phyloP scores from a whole-genome alignment of 2,329 filamentous ascomycete species.

The Calonectria crousiana region DNA sequence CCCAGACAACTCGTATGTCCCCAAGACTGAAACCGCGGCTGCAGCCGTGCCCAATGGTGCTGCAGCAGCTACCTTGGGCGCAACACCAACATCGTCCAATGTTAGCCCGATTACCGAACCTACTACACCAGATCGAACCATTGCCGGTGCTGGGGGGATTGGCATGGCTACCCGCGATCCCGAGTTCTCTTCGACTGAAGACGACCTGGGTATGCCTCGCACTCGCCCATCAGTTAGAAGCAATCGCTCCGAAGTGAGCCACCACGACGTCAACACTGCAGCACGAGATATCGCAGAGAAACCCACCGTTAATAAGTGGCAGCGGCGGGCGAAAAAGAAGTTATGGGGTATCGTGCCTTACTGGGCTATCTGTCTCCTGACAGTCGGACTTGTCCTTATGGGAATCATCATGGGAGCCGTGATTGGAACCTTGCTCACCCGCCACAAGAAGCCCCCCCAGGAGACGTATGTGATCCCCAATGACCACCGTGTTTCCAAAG shows the following conservation, averaged over 20 bases:
- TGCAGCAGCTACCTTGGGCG: not conserved
- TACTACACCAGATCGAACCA: constrained; percentile 38
- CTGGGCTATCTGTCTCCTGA: constrained; percentile 69
- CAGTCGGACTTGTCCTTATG: constrained; percentile 63
- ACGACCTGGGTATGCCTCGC: constrained; percentile 63
- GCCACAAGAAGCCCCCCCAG: constrained; percentile 31
- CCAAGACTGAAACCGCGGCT: constrained; percentile 33
- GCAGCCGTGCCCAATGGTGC: constrained; percentile 18
- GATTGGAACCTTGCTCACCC: constrained; percentile 59
- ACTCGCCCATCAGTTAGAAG: constrained; percentile 67
- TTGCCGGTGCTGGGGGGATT: constrained; percentile 71
- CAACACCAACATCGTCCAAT: not conserved
- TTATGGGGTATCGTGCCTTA: constrained; percentile 71
- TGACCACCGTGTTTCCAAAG: not conserved
- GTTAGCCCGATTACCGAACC: constrained; percentile 18
- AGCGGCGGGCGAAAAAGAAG: constrained; percentile 65
- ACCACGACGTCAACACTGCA: constrained; percentile 67
- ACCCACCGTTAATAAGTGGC: constrained; percentile 62
- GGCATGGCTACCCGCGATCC: constrained; percentile 72
- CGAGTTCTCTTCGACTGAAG: constrained; percentile 69
- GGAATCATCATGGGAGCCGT: constrained; percentile 69
- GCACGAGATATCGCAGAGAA: constrained; percentile 63
- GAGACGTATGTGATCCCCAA: not conserved
- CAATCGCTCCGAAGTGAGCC: constrained; percentile 60
- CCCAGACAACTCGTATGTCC: constrained; percentile 76